Percentiles rank a stretch among this genome's conserved stretches.
phyloP scores from a whole-genome alignment of 345 rosid species.

The Mangifera indica region DNA sequence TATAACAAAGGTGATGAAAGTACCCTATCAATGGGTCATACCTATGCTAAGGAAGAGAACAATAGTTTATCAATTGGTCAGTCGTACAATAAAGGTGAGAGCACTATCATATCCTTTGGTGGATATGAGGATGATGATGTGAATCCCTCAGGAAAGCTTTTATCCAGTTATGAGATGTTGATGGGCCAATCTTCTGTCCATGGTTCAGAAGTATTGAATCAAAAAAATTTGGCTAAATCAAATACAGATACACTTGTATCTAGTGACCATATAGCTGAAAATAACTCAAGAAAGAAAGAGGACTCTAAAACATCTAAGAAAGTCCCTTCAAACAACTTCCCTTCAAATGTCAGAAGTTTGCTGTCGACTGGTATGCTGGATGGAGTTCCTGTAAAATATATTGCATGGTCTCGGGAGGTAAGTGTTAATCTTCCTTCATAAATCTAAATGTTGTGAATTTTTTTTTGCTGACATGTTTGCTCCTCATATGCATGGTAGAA shows the following conservation, averaged over 20 bases:
- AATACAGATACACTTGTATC: constrained; percentile 24
- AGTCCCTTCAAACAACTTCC: constrained; percentile 41
- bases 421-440: constrained; percentile 12
- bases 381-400: constrained; percentile 56
- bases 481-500: constrained; percentile 36
- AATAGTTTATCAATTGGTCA: constrained; percentile 32
- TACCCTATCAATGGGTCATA: constrained; percentile 29
- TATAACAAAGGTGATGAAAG: constrained; percentile 37
- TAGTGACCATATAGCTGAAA: constrained; percentile 23
- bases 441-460: constrained; percentile 6
- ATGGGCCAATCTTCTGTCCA: constrained; percentile 41
- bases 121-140: constrained; percentile 52
- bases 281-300: constrained; percentile 38
- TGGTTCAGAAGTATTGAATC: constrained; percentile 25
- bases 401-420: constrained; percentile 61
- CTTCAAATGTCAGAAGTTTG: constrained; percentile 59
- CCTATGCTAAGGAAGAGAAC: constrained; percentile 31
- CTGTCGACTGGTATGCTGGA: constrained; percentile 63
- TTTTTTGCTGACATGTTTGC: constrained; percentile 21
- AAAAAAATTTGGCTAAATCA: constrained; percentile 29
- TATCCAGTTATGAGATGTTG: constrained; percentile 46
- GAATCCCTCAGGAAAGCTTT: constrained; percentile 39
- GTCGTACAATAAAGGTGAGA: constrained; percentile 49
- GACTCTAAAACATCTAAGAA: constrained; percentile 35
- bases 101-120: constrained; percentile 68